Conservation (phyloP, 2,329 filamentous ascomycete species). For the Paecilomyces dactylethromorphus region DNA sequence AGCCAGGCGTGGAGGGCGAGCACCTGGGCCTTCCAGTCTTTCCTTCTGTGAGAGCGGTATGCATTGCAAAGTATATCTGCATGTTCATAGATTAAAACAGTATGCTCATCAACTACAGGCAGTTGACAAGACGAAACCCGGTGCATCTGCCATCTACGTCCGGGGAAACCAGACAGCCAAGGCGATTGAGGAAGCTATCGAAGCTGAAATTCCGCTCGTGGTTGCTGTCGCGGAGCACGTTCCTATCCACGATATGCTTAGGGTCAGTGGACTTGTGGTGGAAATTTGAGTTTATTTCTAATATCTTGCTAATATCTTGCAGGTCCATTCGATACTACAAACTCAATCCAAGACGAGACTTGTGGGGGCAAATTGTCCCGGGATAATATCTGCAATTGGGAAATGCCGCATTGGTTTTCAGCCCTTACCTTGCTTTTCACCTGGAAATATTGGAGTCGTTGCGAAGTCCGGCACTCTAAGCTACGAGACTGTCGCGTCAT, state of each 20-base stretch:
- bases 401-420: slow-evolving; percentile 70
- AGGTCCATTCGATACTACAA: slow-evolving; percentile 63
- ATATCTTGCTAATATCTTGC: neutral
- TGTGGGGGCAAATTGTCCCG: slow-evolving; percentile 74
- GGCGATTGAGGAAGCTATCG: slow-evolving; percentile 74
- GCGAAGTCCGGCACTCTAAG: slow-evolving; percentile 77
- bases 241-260: slow-evolving; percentile 69
- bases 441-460: slow-evolving; percentile 65
- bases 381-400: slow-evolving; percentile 68
- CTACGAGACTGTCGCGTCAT: slow-evolving; percentile 71
- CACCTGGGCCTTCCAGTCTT: slow-evolving; percentile 68
- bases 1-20: slow-evolving; percentile 61
- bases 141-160: slow-evolving; percentile 75
- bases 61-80: slow-evolving; percentile 1
- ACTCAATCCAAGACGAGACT: slow-evolving; percentile 66
- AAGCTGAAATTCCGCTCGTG: slow-evolving; percentile 69
- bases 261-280: slow-evolving; percentile 40
- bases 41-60: slow-evolving; percentile 56
- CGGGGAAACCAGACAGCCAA: slow-evolving; percentile 65
- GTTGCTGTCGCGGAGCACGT: slow-evolving; percentile 77
- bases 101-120: slow-evolving; percentile 40
- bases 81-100: neutral
- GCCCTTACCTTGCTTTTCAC: slow-evolving; percentile 64
- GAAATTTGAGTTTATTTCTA: slow-evolving; percentile 8
- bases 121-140: slow-evolving; percentile 62